Evolutionary conservation across 75 land plant genomes (phyloP).

Genomic region (Azolla pinnata): DNA sequence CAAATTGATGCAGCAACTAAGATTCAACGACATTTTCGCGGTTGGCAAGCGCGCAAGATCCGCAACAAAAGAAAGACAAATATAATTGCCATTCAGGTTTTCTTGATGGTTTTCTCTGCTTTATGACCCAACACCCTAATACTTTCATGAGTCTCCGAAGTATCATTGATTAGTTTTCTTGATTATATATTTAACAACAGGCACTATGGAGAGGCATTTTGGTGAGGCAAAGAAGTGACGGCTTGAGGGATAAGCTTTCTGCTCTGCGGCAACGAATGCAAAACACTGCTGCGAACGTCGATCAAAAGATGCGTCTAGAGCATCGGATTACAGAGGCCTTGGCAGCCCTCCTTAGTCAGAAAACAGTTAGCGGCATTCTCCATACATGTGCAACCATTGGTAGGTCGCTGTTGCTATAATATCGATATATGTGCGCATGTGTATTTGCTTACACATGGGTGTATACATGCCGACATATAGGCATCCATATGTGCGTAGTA

Average conservation of each 20-base stretch:
- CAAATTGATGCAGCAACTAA: slow-evolving; percentile 13
- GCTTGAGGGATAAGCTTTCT: slow-evolving; percentile 29
- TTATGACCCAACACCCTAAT: no score
- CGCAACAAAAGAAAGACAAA: slow-evolving; percentile 12
- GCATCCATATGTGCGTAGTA: no score
- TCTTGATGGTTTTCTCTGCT: slow-evolving; percentile 4
- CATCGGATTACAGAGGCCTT: slow-evolving; percentile 64
- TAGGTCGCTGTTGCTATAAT: no score
- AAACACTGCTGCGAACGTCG: slow-evolving; percentile 54
- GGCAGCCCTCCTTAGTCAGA: slow-evolving; percentile 46
- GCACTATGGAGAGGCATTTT: slow-evolving; percentile 58
- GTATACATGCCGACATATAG: no score
- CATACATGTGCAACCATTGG: slow-evolving; percentile 76
- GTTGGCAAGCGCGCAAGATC: slow-evolving; percentile 33
- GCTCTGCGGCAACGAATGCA: slow-evolving; percentile 53
- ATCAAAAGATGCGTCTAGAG: slow-evolving; percentile 49
- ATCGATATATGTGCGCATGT: no score
- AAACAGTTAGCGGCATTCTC: slow-evolving; percentile 62
- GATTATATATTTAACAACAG: slow-evolving; percentile 19
- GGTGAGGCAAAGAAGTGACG: slow-evolving; percentile 31
- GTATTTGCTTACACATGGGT: no score
- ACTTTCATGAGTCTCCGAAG: no score
- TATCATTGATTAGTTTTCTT: no score
- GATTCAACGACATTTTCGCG: slow-evolving; percentile 39
- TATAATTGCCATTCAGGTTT: slow-evolving; percentile 39